Base-by-base conservation (phyloP, 2,329 filamentous ascomycete species). In the Cladosporium cucumerinum region DNA sequence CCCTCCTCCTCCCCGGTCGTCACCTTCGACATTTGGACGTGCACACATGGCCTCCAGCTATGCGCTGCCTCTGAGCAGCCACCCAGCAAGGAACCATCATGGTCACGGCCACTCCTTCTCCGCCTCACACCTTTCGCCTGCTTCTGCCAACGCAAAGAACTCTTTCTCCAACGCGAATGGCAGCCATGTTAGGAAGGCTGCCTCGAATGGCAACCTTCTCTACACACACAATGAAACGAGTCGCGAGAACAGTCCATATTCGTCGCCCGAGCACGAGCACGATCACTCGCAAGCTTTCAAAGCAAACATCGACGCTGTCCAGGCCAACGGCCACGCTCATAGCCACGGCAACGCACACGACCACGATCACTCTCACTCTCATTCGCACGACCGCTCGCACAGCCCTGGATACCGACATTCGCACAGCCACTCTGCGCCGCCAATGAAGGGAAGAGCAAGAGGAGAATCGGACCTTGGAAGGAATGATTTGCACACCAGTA, bases 401-500 rank as follows among this genome's bases (percentile, higher is more conserved):
- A 46, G n/a, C 39, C 39, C 23, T 28, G 36, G 30, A 43, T 57
- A 61, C 34, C 18, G 23, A 28, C 71, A 70, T 65, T 68, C 72
- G 18, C 72, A 70, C 58, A 74, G 75, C 6, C 68, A 70, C 25
- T 46, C 63, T 66, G n/a, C 39, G 34, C 54, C 61, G 25, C 68
- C 72, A 55, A 74, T 74, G 71, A 75, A 73, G 69, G 74, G 74
- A 61, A 74, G 80, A 60, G 69, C 78, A 61, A 72, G 80, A 72
- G 80, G 80, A 59, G 79, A 82, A 58, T 80, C 79, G 18, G 79
- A 82, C 67, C 71, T 82, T 65, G 78, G 79, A 25, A 74, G 78
- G 61, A 75, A 78, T 23, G 49, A 48, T 46, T 14, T 60, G 55
- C 46, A 32, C 18, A 57, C 66, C 69, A 63, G 65, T 64, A 12